Percentiles rank a stretch among this genome's conserved stretches.
phyloP scores from a whole-genome alignment of 306 rosid genomes.

The Acacia confusa region DNA sequence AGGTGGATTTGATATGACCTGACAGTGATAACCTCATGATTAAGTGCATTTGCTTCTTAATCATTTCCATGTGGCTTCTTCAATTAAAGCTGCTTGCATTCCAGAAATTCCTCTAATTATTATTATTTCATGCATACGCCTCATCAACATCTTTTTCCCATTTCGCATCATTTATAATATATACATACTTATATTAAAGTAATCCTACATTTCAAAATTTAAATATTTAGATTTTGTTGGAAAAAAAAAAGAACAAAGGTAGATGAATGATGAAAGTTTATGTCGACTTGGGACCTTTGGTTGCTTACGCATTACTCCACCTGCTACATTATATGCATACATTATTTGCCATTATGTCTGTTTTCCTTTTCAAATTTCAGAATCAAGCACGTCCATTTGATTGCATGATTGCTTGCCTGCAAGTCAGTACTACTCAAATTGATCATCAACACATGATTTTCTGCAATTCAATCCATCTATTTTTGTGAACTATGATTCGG shows the following conservation, averaged over 20 bases:
- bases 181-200: too few relatives aligned
- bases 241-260: too few relatives aligned
- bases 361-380: background rate
- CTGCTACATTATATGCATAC: background rate
- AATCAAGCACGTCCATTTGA: background rate
- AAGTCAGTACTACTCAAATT: background rate
- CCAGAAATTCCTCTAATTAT: background rate
- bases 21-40: slow-evolving; percentile 24
- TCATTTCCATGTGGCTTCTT: slow-evolving; percentile 30
- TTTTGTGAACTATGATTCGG: background rate
- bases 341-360: background rate
- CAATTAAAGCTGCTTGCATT: background rate
- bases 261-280: background rate
- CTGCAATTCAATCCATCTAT: too few relatives aligned
- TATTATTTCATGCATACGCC: too few relatives aligned
- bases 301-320: slow-evolving; percentile 8
- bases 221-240: background rate
- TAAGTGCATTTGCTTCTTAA: background rate
- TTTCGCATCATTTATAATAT: background rate
- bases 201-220: too few relatives aligned
- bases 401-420: background rate
- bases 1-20: background rate
- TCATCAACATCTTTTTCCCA: background rate
- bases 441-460: background rate
- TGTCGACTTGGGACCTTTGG: slow-evolving; percentile 37